phyloP scores from a whole-genome alignment of 495 filamentous ascomycete genomes.

The Hapsidospora chrysogenum region DNA sequence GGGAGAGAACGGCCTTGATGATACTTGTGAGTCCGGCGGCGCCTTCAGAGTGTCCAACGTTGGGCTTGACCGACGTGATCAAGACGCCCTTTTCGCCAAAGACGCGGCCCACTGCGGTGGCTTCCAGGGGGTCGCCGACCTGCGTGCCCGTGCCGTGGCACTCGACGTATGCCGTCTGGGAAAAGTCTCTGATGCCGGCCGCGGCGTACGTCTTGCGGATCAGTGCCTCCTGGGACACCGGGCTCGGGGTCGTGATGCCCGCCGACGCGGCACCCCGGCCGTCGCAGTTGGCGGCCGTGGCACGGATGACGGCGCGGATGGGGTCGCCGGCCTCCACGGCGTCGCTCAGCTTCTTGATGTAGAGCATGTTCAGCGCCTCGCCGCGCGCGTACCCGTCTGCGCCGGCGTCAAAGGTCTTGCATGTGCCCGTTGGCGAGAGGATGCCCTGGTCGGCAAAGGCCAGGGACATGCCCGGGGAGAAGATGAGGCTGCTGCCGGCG shows the following conservation, averaged over 20 bases:
- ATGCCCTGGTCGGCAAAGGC: slow-evolving; percentile 18
- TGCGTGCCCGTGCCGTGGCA: slow-evolving; percentile 20
- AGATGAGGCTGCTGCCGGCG: slow-evolving; percentile 19
- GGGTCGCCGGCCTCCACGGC: slow-evolving; percentile 31
- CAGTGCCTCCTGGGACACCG: slow-evolving; percentile 26
- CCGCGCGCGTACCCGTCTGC: slow-evolving; percentile 18
- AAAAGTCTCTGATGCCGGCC: slow-evolving; percentile 21
- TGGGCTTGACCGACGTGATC: slow-evolving; percentile 36
- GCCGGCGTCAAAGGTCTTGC: slow-evolving; percentile 19
- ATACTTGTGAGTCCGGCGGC: slow-evolving; percentile 27
- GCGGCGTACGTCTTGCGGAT: slow-evolving; percentile 24
- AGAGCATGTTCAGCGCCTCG: slow-evolving; percentile 15
- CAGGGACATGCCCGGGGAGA: slow-evolving; percentile 14
- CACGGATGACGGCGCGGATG: slow-evolving; percentile 33
- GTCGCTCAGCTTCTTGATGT: slow-evolving; percentile 29
- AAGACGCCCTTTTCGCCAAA: slow-evolving; percentile 17
- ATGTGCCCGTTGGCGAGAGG: slow-evolving; percentile 22
- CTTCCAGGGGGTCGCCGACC: slow-evolving; percentile 22
- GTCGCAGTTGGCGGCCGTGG: slow-evolving; percentile 31
- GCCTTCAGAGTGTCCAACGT: slow-evolving; percentile 34
- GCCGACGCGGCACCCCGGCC: slow-evolving; percentile 9
- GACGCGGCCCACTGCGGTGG: slow-evolving; percentile 13
- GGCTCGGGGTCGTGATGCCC: slow-evolving; percentile 29
- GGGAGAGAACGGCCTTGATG: slow-evolving; percentile 29
- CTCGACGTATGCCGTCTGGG: slow-evolving; percentile 19